Conservation (phyloP, 352 stramenopile species). For the Thraustochytrium sp. region DNA sequence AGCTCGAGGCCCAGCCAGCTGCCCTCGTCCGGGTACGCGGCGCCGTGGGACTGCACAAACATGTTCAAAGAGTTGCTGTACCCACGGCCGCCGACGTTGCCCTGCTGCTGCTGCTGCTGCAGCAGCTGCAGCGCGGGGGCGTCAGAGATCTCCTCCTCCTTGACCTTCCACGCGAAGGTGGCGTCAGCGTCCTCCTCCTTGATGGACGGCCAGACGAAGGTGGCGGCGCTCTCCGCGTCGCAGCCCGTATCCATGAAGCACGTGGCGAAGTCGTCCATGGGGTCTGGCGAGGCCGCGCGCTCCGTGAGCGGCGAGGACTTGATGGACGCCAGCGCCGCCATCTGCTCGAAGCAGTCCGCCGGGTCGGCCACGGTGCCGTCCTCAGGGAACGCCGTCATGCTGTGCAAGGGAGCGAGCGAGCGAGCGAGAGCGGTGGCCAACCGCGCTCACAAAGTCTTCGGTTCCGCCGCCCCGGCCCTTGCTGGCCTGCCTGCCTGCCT, state of each 20-base stretch:
- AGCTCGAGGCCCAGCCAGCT: neutral
- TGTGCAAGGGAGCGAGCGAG: too few species aligned
- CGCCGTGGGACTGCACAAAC: too few species aligned
- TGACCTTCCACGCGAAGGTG: neutral
- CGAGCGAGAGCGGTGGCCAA: too few species aligned
- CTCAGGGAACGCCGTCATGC: too few species aligned
- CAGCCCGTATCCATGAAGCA: neutral
- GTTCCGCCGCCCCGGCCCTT: too few species aligned
- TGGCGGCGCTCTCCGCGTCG: neutral
- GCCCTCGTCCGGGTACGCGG: too few species aligned
- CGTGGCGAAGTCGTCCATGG: neutral
- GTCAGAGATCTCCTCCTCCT: neutral
- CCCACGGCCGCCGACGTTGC: neutral
- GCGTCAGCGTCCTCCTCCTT: neutral
- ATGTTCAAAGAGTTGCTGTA: too few species aligned
- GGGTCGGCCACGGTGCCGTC: too few species aligned
- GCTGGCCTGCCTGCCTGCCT: neutral
- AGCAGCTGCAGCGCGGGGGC: neutral
- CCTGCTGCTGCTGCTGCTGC: neutral
- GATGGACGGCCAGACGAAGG: neutral
- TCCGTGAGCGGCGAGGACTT: neutral
- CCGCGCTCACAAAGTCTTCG: too few species aligned
- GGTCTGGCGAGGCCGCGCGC: neutral
- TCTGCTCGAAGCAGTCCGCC: too few species aligned
- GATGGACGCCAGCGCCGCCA: too few species aligned